Evolutionary conservation across 768 basidiomycete species (phyloP), one percentile per base, ranked within the genome.

Genomic region (Tulasnella sp.): DNA sequence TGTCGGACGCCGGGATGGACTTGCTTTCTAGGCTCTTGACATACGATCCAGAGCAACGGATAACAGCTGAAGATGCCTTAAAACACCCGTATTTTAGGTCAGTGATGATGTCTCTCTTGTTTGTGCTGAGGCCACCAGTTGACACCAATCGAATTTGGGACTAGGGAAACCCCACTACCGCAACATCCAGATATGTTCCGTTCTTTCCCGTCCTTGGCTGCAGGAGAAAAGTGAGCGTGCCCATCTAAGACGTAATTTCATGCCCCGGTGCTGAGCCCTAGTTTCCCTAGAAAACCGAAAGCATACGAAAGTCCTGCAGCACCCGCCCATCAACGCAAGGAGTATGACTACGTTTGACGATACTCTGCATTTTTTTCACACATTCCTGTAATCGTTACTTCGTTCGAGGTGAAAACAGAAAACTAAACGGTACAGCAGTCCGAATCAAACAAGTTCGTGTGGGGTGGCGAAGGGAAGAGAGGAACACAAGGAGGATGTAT

Each of bases 121-220:
- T 46, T 24, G 12, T 78, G 44, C 3, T 38, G 7, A 38, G 48
- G 9, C 21, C n/a, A 19, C 62, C 12, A 6, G 36, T 40, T 78
- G 27, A 36, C 34, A 38, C 24, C 62, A 18, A 8, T 21, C 10
- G 2, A 36, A n/a, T 62, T 58, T 73, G 79, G 42, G 80, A 52
- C 71, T 46, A 98, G 96, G 6, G 98, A 99, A 86, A 93, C 95
- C 0, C 98, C 98, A 0, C 86, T 94, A 48, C 98, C 98, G 0
- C 99, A 99, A 84, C 97, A 99, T 84, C 94, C 96, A 21, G 96
- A 97, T 83, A 87, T 99, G 80, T 99, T 99, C 86, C 90, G 94
- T 1, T 97, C 95, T 2, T 99, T 99, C 85, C 98, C 98, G 40
- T 97, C 95, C 48, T 91, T 93, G 36, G 98, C 98, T 34, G 97